Conservation (phyloP, 345 rosid genomes). For the Hibiscus mutabilis region DNA sequence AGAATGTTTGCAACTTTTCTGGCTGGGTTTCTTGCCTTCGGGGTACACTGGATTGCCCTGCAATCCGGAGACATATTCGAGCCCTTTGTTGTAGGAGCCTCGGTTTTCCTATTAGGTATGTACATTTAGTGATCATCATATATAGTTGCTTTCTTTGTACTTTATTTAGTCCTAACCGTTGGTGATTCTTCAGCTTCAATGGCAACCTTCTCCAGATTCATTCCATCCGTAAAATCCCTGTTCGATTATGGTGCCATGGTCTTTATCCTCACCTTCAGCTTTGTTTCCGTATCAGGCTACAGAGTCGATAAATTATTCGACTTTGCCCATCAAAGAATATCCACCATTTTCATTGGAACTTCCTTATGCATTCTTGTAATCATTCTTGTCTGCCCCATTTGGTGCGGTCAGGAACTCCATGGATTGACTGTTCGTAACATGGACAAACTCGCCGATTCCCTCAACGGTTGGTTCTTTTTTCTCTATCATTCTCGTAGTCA, state of each 20-base stretch:
- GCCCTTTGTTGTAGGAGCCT: conserved; percentile 30
- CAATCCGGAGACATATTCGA: conserved; percentile 28
- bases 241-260: conserved; percentile 70
- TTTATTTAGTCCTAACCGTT: neutral
- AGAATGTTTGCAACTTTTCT: conserved; percentile 32
- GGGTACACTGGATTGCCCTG: conserved; percentile 40
- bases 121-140: conserved; percentile 4
- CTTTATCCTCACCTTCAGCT: conserved; percentile 73
- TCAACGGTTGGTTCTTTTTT: conserved; percentile 40
- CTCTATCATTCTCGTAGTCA: neutral
- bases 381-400: conserved; percentile 54
- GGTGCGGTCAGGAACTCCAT: conserved; percentile 83
- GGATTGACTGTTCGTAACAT: conserved; percentile 41
- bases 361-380: conserved; percentile 51
- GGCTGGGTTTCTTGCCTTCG: conserved; percentile 41
- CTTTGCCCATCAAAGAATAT: conserved; percentile 52
- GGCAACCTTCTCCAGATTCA: conserved; percentile 65
- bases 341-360: conserved; percentile 59
- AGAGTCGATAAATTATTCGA: conserved; percentile 48
- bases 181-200: conserved; percentile 41
- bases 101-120: conserved; percentile 37
- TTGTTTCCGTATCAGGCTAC: conserved; percentile 64
- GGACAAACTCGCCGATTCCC: conserved; percentile 54
- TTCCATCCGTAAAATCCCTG: conserved; percentile 56
- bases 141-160: neutral